Evolutionary conservation across 169 alveolate genomes (phyloP), one percentile per base, ranked within the genome.

Genomic region (Ophryocystis elektroscirrha): DNA sequence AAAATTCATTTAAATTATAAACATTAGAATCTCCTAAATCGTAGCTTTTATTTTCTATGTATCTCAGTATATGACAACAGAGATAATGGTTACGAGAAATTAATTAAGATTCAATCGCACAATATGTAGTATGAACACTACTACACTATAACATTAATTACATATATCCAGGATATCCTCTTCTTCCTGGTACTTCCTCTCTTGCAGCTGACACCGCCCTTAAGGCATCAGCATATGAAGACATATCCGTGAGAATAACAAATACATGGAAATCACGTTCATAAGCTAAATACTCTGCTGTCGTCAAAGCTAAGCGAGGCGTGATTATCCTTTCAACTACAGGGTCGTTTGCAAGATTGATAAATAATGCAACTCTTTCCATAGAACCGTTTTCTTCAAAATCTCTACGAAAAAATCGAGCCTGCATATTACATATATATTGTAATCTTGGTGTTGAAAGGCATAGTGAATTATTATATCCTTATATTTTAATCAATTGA

Each of bases 181-280:
- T 74, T 59, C 99, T 83, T 7, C 99, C 99, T 30, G 99, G 99
- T 44, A 94, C 99, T 76, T 94, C 99, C 66, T 94, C 99, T 66
- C 99, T 83, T n/a, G 99, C 99, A 6, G 99, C 97, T 2, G 98
- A 91, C 46, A 94, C 96, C 74, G 63, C 99, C 63, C 99, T 84
- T 46, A 94, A 83, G 26, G 99, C 97, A 64, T 94, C 97, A 20
- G 99, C 99, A 56, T 94, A 94, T 6, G 98, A 85, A 19, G 94
- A 71, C 98, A 94, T 91, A 71, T 94, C 99, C 5, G 99, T 94
- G 76, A 94, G 70, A 54, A 94, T 92, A 54, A 84, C 96, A 46
- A 94, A 85, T 22, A 91, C 98, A 68, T 94, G 96, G 76, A 89
- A 63, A 59, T 90, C 97, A 51, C 84, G 77, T 59, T 89, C 97